Conservation (phyloP, 768 basidiomycete genomes). For the Mycena latifolia region DNA sequence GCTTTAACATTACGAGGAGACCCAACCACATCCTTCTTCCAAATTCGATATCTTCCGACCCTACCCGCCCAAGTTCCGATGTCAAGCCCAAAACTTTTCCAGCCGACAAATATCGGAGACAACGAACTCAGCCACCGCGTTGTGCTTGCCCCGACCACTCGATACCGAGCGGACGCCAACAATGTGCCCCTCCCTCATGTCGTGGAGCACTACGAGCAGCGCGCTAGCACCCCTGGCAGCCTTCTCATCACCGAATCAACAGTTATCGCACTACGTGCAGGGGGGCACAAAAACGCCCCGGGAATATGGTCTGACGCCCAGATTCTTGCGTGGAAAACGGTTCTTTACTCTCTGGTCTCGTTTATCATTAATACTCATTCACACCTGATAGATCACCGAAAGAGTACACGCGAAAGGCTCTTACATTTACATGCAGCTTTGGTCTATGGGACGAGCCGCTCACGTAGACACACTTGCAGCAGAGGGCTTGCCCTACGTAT, state of each 20-base stretch:
- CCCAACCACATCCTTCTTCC: too few species aligned
- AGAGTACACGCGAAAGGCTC: constrained; percentile 40
- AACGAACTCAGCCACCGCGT: constrained; percentile 55
- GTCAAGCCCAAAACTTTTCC: too few species aligned
- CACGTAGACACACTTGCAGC: constrained; percentile 37
- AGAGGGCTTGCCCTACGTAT: constrained; percentile 44
- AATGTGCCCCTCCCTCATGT: constrained; percentile 49
- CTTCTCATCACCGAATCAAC: constrained; percentile 57
- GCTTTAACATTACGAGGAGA: too few species aligned
- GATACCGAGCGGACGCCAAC: constrained; percentile 48
- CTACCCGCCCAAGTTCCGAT: too few species aligned
- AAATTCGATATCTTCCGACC: too few species aligned
- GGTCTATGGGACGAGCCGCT: constrained; percentile 58
- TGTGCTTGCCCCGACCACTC: constrained; percentile 61
- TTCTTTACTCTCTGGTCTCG: background rate
- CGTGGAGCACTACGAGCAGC: constrained; percentile 44
- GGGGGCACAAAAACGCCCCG: constrained; percentile 48
- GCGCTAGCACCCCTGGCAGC: constrained; percentile 44
- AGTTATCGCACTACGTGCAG: constrained; percentile 46
- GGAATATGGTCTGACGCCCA: constrained; percentile 61
- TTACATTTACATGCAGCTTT: constrained; percentile 61
- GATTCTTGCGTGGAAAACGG: constrained; percentile 57
- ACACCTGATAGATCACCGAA: constrained; percentile 24
- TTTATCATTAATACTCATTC: background rate
- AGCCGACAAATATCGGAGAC: too few species aligned